Percentiles rank a stretch among this genome's conserved stretches.
phyloP scores from a whole-genome alignment of 805 yeast species.

The Myxozyma nipponensis region DNA sequence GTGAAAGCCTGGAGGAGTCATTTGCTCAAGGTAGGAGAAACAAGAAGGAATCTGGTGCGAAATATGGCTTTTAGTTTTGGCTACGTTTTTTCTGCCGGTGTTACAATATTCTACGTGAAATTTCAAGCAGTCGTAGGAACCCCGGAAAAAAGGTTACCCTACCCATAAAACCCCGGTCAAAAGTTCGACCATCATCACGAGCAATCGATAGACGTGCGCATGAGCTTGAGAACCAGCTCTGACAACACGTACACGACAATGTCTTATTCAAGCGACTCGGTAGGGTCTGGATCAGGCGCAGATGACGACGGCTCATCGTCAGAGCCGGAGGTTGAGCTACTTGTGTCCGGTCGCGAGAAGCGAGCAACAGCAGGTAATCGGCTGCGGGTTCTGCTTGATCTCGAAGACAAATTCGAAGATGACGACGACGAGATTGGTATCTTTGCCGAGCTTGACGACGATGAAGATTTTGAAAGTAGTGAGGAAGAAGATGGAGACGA shows the following conservation, averaged over 20 bases:
- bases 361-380: conserved; percentile 90
- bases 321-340: conserved; percentile 41
- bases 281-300: conserved; percentile 4
- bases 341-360: conserved; percentile 70
- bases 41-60: conserved; percentile 32
- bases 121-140: no score
- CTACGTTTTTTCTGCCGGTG: no score
- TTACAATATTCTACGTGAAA: no score
- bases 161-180: no score
- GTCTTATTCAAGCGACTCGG: no score
- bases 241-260: no score
- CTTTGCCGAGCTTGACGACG: conserved; percentile 42
- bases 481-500: conserved; percentile 30
- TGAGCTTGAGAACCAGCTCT: no score
- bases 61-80: conserved; percentile 37
- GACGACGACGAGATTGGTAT: conserved; percentile 66
- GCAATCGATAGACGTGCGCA: no score
- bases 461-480: conserved; percentile 41
- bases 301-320: conserved; percentile 5
- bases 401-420: conserved; percentile 57
- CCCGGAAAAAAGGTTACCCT: no score
- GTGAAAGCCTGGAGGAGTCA: conserved; percentile 36
- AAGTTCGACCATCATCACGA: no score
- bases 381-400: conserved; percentile 63
- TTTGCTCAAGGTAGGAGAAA: conserved; percentile 30